phyloP scores from a whole-genome alignment of 176 grass and related monocot species.

The Ensete ventricosum region DNA sequence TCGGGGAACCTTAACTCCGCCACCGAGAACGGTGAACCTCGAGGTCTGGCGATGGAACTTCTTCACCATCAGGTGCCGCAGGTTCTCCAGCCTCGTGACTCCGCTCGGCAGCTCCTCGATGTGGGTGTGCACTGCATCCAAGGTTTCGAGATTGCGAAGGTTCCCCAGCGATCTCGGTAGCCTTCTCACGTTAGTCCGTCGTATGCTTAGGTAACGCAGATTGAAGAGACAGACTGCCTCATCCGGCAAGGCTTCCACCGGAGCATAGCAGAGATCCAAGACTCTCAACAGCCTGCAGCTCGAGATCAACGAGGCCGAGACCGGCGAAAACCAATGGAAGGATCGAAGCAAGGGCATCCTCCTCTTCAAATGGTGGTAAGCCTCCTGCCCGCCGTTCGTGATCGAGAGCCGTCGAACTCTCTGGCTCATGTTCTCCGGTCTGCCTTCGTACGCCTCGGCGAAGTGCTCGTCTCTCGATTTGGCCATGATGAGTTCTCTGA shows the following conservation, averaged over 20 bases:
- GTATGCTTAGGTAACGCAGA: constrained; percentile 28
- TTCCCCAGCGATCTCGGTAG: constrained; percentile 31
- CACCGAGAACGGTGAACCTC: background rate
- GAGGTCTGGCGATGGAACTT: constrained; percentile 1
- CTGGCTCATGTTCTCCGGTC: background rate
- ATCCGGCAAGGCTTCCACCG: constrained; percentile 15
- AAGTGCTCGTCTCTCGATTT: constrained; percentile 35
- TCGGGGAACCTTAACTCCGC: constrained; percentile 19
- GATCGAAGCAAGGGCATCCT: constrained; percentile 2
- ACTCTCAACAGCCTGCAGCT: constrained; percentile 24
- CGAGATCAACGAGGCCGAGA: background rate
- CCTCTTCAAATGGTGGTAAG: background rate
- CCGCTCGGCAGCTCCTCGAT: constrained; percentile 28
- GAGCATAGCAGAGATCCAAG: constrained; percentile 27
- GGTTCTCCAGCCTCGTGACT: constrained; percentile 25
- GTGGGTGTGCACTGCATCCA: constrained; percentile 31
- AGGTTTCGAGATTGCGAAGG: constrained; percentile 34
- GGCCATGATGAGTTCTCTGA: constrained; percentile 32
- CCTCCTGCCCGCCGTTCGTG: background rate
- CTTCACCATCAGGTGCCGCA: constrained; percentile 32
- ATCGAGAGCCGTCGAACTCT: constrained; percentile 26
- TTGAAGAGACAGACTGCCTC: constrained; percentile 26
- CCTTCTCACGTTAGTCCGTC: constrained; percentile 20
- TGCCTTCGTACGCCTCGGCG: background rate
- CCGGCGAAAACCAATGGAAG: background rate